phyloP scores from a whole-genome alignment of 768 basidiomycete species.

The Tricholoma sp. region DNA sequence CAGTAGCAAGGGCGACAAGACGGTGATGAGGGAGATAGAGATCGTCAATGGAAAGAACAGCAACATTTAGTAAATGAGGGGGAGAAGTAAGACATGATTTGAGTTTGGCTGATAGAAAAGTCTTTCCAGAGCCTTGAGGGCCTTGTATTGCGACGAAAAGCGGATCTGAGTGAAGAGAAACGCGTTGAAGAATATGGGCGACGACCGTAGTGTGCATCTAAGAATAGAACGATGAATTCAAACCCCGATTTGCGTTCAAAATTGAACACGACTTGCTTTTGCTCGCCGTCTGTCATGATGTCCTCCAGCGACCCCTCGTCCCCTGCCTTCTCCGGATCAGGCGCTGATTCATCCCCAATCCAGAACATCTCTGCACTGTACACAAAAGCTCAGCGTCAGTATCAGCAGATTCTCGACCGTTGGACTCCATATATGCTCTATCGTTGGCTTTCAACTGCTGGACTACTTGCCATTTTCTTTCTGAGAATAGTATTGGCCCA shows the following conservation, averaged over 20 bases:
- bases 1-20: constrained; percentile 49
- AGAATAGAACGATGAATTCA: constrained; percentile 6
- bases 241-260: background rate
- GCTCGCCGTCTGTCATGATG: constrained; percentile 39
- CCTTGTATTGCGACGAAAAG: constrained; percentile 88
- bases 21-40: constrained; percentile 74
- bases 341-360: constrained; percentile 41
- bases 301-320: constrained; percentile 29
- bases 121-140: constrained; percentile 93
- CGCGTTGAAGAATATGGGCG: constrained; percentile 13
- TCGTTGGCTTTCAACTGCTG: constrained; percentile 80
- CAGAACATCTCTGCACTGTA: constrained; percentile 44
- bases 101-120: constrained; percentile 64
- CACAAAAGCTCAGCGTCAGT: constrained; percentile 62
- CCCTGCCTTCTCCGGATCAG: constrained; percentile 28
- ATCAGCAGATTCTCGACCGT: constrained; percentile 87
- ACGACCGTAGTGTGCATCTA: constrained; percentile 3
- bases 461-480: constrained; percentile 68
- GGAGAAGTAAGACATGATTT: constrained; percentile 34
- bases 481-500: constrained; percentile 83
- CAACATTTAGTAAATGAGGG: constrained; percentile 50
- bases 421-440: constrained; percentile 88
- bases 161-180: constrained; percentile 35
- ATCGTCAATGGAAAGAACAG: constrained; percentile 75
- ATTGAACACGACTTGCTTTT: constrained; percentile 10